These are phyloP conservation scores for Mercurialis annua DNA, from an alignment of 345 rosid genomes.

Conservation along the genomic window DNA sequence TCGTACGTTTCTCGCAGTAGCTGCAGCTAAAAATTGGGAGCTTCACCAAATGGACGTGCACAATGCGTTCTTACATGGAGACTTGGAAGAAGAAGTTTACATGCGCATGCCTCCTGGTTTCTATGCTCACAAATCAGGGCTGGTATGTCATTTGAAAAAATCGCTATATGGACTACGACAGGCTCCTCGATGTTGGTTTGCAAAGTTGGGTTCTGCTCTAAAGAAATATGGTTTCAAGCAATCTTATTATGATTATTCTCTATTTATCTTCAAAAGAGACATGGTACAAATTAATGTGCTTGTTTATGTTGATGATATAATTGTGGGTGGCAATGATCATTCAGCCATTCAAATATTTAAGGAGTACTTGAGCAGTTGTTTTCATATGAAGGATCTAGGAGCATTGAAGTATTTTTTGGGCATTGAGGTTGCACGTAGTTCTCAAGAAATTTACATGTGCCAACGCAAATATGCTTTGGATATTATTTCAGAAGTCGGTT, in stretches of 20 bases:
- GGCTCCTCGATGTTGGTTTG: not conserved
- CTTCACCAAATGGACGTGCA: not conserved
- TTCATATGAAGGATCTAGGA: too few species aligned
- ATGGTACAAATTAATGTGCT: too few species aligned
- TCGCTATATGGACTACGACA: not conserved
- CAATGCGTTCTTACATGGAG: not conserved
- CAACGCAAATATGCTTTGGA: slow-evolving; percentile 12
- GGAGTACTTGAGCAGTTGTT: too few species aligned
- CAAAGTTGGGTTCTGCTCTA: too few species aligned
- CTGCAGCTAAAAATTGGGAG: not conserved
- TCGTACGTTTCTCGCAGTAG: not conserved
- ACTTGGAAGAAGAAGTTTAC: not conserved
- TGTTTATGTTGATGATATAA: too few species aligned
- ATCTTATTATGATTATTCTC: too few species aligned
- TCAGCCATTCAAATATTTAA: too few species aligned
- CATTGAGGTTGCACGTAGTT: too few species aligned
- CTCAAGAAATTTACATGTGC: slow-evolving; percentile 10
- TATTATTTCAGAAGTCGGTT: slow-evolving; percentile 12
- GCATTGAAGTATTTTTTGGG: too few species aligned
- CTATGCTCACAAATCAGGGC: not conserved
- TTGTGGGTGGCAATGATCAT: too few species aligned
- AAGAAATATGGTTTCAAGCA: too few species aligned
- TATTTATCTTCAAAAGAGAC: too few species aligned
- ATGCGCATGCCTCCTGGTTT: not conserved
- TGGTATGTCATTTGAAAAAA: not conserved